These are phyloP conservation scores for Xylaria venustula DNA, from an alignment of 495 filamentous ascomycete genomes.

Conservation along the genomic window DNA sequence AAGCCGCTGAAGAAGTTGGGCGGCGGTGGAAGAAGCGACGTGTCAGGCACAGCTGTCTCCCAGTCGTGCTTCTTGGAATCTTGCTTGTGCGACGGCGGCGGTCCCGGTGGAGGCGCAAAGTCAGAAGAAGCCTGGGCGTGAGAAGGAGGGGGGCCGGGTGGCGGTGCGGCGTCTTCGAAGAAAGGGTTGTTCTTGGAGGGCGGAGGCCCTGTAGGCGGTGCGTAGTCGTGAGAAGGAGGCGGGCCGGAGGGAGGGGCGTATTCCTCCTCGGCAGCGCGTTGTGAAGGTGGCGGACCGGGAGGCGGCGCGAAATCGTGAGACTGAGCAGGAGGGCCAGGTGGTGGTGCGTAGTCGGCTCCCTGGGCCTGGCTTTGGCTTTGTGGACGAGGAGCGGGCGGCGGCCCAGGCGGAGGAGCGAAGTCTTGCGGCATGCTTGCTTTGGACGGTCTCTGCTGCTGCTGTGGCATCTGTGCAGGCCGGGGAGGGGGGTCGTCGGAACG, in stretches of 20 bases:
- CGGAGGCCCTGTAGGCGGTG: conserved; percentile 39
- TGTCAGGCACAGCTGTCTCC: conserved; percentile 76
- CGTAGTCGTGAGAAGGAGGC: conserved; percentile 37
- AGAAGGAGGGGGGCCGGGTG: conserved; percentile 18
- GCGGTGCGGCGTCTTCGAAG: conserved; percentile 14
- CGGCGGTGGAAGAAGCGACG: conserved; percentile 75
- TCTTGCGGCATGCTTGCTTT: conserved; percentile 14
- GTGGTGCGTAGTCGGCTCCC: conserved; percentile 22
- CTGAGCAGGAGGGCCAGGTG: conserved; percentile 33
- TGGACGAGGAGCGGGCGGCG: conserved; percentile 18
- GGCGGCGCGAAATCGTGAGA: conserved; percentile 39
- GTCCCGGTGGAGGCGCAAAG: conserved; percentile 30
- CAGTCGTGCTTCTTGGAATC: conserved; percentile 65
- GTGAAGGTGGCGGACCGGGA: conserved; percentile 19
- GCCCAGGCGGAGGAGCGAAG: conserved; percentile 24
- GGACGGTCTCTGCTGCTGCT: conserved; percentile 23
- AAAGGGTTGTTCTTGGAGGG: conserved; percentile 24
- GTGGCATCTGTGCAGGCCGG: conserved; percentile 25
- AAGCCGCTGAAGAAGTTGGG: conserved; percentile 63
- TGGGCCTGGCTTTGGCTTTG: conserved; percentile 16
- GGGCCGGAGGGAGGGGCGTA: conserved; percentile 33
- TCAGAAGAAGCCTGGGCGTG: conserved; percentile 17
- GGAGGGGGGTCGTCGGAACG: conserved; percentile 29
- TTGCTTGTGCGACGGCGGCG: too few species aligned
- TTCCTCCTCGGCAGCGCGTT: conserved; percentile 11